Conservation (phyloP, 129 eudicot genomes). For the Silybum marianum region DNA sequence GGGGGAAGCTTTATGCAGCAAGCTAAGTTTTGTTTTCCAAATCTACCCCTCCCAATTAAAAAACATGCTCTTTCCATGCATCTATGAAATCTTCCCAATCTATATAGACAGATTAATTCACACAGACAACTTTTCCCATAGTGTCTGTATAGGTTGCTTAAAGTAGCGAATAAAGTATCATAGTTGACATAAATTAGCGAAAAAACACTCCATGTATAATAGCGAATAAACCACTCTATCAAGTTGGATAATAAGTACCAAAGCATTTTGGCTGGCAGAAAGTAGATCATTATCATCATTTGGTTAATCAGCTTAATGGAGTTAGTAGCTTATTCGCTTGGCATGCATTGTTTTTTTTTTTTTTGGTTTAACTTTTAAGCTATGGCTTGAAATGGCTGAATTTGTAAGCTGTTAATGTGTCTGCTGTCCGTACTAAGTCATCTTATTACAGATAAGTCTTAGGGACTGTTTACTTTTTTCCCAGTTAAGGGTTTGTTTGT, state of each 20-base stretch:
- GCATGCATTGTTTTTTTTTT: background rate
- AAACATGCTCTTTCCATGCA: no score
- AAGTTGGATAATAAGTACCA: background rate
- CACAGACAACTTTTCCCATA: no score
- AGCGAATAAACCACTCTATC: background rate
- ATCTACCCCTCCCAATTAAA: no score
- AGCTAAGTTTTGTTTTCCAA: no score
- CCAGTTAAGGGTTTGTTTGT: no score
- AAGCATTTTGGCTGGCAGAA: background rate
- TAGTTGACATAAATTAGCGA: background rate
- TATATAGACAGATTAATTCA: no score
- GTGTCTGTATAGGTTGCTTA: background rate
- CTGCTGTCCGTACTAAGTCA: background rate
- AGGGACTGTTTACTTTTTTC: no score
- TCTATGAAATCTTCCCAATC: no score
- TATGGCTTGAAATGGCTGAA: background rate
- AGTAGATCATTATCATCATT: no score
- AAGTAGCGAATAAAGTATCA: background rate
- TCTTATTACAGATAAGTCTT: background rate
- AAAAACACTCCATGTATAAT: background rate
- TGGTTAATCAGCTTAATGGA: background rate
- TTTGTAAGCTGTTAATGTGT: background rate
- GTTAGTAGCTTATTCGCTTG: background rate
- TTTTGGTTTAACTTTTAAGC: background rate
- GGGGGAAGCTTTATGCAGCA: no score